Evolutionary conservation across 345 rosid genomes (phyloP).

Genomic region (Euphorbia tirucalli): DNA sequence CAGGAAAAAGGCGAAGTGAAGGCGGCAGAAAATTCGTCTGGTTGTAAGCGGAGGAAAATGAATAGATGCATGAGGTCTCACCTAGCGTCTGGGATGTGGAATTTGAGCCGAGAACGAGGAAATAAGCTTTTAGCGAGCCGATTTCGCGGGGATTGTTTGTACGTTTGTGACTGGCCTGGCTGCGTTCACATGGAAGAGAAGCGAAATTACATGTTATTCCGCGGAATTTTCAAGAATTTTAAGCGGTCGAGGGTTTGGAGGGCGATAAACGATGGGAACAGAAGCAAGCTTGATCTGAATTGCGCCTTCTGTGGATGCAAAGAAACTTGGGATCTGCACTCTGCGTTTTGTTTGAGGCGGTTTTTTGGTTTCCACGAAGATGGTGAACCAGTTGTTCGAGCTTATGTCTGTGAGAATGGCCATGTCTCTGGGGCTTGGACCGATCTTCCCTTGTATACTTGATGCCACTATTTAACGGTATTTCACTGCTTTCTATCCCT

Average conservation of each 20-base stretch:
- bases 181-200: conserved; percentile 77
- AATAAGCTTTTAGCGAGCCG: conserved; percentile 85
- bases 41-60: conserved; percentile 47
- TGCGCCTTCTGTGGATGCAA: conserved; percentile 79
- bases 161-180: conserved; percentile 94
- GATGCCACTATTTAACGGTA: not conserved
- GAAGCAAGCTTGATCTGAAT: conserved; percentile 55
- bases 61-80: conserved; percentile 56
- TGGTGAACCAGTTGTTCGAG: conserved; percentile 93
- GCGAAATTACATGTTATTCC: conserved; percentile 84
- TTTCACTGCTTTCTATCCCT: not conserved
- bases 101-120: conserved; percentile 81
- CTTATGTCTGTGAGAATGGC: conserved; percentile 95
- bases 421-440: conserved; percentile 99
- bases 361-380: conserved; percentile 80
- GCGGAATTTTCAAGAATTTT: conserved; percentile 89
- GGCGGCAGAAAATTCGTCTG: conserved; percentile 27
- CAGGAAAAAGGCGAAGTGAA: conserved; percentile 29
- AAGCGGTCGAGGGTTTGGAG: conserved; percentile 83
- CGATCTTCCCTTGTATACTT: conserved; percentile 57
- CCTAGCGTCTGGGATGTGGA: conserved; percentile 70
- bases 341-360: conserved; percentile 85
- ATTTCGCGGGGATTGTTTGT: conserved; percentile 77
- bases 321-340: conserved; percentile 85
- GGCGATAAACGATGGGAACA: conserved; percentile 65